phyloP scores from a whole-genome alignment of 345 rosid species.

The Arabidopsis thaliana region DNA sequence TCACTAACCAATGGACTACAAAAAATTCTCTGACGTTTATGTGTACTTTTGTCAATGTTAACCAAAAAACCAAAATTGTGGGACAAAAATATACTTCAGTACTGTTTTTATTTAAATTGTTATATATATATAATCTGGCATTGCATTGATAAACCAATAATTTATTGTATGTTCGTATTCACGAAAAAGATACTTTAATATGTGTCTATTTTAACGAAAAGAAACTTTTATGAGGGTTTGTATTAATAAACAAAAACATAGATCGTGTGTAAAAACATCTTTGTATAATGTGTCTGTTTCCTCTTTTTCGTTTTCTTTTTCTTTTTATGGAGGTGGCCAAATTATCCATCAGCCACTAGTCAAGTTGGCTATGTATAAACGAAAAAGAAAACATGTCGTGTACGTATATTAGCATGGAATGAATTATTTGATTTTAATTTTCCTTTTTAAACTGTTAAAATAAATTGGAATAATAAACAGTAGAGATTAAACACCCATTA shows the following conservation, averaged over 20 bases:
- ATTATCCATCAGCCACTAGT: slow-evolving; percentile 35
- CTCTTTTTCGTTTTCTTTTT: background rate
- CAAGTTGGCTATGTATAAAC: slow-evolving; percentile 28
- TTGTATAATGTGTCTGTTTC: slow-evolving; percentile 30
- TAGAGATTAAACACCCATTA: background rate
- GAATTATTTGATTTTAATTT: too few species aligned
- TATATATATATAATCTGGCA: too few species aligned
- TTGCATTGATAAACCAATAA: background rate
- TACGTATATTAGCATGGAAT: too few species aligned
- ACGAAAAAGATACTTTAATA: background rate
- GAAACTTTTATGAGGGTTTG: slow-evolving; percentile 26
- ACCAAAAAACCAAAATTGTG: background rate
- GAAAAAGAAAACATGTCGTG: background rate
- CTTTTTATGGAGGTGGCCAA: background rate
- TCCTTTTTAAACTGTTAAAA: too few species aligned
- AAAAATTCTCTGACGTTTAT: background rate
- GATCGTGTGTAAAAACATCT: slow-evolving; percentile 26
- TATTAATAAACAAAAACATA: slow-evolving; percentile 18
- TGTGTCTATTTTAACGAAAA: slow-evolving; percentile 15
- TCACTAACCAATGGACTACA: background rate
- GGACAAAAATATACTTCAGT: background rate
- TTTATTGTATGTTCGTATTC: background rate
- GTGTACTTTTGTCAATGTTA: slow-evolving; percentile 3
- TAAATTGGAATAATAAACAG: background rate
- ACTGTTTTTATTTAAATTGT: too few species aligned